Conservation (phyloP, 2,329 filamentous ascomycete genomes). For the Huntiella bhutanensis region DNA sequence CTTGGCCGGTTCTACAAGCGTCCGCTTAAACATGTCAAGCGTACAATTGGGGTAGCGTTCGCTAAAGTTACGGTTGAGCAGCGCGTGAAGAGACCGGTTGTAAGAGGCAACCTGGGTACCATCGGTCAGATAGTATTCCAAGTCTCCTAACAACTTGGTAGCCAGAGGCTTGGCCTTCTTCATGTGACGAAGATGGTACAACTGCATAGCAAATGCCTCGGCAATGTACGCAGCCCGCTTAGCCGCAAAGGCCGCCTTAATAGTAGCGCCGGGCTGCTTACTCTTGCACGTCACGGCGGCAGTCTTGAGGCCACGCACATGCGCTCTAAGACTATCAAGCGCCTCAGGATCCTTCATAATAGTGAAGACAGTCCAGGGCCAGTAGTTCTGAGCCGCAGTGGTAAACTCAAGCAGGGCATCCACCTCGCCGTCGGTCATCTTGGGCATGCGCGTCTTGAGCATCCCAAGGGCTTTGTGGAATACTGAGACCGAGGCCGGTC, state of each 20-base stretch:
- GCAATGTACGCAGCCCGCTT: conserved; percentile 65
- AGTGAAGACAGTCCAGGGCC: conserved; percentile 81
- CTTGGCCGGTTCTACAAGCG: conserved; percentile 40
- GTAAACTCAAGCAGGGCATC: conserved; percentile 73
- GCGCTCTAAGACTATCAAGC: conserved; percentile 50
- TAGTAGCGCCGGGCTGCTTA: conserved; percentile 16
- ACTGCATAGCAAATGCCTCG: conserved; percentile 76
- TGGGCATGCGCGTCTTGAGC: conserved; percentile 41
- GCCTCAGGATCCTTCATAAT: conserved; percentile 57
- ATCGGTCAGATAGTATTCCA: conserved; percentile 64
- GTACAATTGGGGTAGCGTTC: conserved; percentile 55
- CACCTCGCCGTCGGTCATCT: conserved; percentile 44
- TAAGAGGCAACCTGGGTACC: conserved; percentile 66
- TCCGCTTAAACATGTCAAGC: conserved; percentile 65
- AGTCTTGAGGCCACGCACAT: conserved; percentile 40
- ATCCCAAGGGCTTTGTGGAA: conserved; percentile 55
- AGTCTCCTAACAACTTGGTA: conserved; percentile 50
- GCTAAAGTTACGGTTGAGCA: conserved; percentile 70
- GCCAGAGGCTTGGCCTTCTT: conserved; percentile 47
- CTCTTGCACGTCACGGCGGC: conserved; percentile 30
- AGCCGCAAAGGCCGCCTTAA: conserved; percentile 41
- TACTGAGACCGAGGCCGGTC: conserved; percentile 36
- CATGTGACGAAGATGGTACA: conserved; percentile 68
- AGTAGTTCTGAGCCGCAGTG: conserved; percentile 74
- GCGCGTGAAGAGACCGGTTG: conserved; percentile 70